Base-by-base conservation (phyloP, 2,329 filamentous ascomycete genomes). In the Verticillium tricorpus region DNA sequence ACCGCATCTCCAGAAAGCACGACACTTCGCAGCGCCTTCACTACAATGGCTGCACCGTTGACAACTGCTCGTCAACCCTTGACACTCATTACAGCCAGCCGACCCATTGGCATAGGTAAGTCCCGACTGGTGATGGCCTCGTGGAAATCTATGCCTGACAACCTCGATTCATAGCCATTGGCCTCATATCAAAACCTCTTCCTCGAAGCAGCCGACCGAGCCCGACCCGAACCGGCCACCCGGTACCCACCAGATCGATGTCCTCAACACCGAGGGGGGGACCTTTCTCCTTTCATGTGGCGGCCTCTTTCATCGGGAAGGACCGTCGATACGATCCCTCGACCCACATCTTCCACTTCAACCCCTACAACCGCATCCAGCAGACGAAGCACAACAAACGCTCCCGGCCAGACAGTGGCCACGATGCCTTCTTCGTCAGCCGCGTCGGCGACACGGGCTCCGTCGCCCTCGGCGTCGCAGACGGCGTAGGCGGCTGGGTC, bases 361-460 rank as follows among this genome's bases (percentile, higher is more conserved):
- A 89, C 66, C 86, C 86, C 1, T 81, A 86, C 74, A 80, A 86
- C 69, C 81, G 80, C 58, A 86, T 84, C 66, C 83, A 82, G 64
- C 81, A 79, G 63, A 80, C 80, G 58, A 78, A 78, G 67, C 73
- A 71, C 35, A 80, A 84, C 70, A 86, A 86, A 72, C 80, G 79
- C 67, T 82, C 80, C 65, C 86, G 90, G 28, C 91, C 89, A 58
- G 89, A 87, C 62, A 95, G 91, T 58, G 95, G 95, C 17, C 93
- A 99, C 76, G 95, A 99, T 82, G 92, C 95, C 62, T 98, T 97
- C 79, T 99, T 99, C 76, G 89, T 95, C 69, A 86, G 90, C 71
- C 86, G 88, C 28, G 80, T 97, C n/a, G 91, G 90, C 59, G 85
- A 87, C 65, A 84, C 84, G 1, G 83, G 87, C 40, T 82, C 87